Evolutionary conservation across 164 flowering plant genomes (phyloP), one percentile per base, ranked within the genome.

Genomic region (Nelumbo lutea): DNA sequence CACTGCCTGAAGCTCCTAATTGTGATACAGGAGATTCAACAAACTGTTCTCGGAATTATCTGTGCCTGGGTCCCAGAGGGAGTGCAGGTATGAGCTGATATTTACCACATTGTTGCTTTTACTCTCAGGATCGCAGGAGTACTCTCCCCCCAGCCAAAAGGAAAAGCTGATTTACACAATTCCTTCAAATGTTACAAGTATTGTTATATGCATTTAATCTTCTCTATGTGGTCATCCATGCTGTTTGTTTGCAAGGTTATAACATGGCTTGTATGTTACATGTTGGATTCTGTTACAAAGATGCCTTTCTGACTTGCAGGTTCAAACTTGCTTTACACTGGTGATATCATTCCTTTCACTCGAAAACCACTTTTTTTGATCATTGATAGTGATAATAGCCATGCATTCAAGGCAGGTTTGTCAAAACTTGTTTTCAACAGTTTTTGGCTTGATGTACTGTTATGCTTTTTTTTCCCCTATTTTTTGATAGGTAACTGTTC

Each of bases 381-480:
- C 53, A 83, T 95, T 74, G 98, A 95, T 70, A 95, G 97, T 77
- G 96, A 95, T 78, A 86, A 73, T 81, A 95, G 98, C 88, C 89
- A 87, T 83, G 93, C 97, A 88, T 95, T 95, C 99, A 95, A 95
- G 99, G 99, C 97, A 95, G 99, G 99, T 95, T 95, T 92, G 97
- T 93, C 83, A 79, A 68, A 84, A 86, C 91, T 86, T 83, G 62
- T 75, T 65, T 27, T 27, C 27, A 27, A 27, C 27, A 27, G 27
- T 27, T 27, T 76, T 51, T 69, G 44, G 15, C 41, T 73, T 74
- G 56, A 60, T 48, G 61, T 50, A 45, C 41, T 64, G 6, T 43
- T 62, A 42, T 10, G 15, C 47, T 56, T 43, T 61, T 43, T 45
- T 67, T 42, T 27, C 27, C 27, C 27, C 27, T 27, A 27, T 27